Base-by-base conservation (phyloP, 176 grass and related monocot genomes). In the Hyparrhenia diplandra region DNA sequence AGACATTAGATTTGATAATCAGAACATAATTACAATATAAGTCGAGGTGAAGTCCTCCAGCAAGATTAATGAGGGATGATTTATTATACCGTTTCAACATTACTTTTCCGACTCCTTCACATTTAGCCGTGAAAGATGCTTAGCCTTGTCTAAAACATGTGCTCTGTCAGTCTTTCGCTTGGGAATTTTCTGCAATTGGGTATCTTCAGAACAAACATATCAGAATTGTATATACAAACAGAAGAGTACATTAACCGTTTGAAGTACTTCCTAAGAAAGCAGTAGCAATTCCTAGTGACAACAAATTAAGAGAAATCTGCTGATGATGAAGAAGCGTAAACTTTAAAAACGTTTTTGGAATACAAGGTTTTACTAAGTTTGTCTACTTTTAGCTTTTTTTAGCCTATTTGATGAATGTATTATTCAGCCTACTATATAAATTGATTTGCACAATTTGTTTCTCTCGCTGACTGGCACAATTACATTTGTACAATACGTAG, bases 111-210 rank as follows among this genome's bases (percentile, higher is more conserved):
- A 76, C 52, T 98, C 96, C 72, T 98, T 98, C 17, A 88, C 91
- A 82, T 98, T 94, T 54, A 98, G 63, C 79, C 96, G 93, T 36
- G 92, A 83, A 41, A 98, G 92, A 87, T 95, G 88, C 68, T 95
- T 98, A 58, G 82, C 41, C 92, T 98, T 95, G 79, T 98, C 92
- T 24, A 98, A 73, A 78, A 93, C 96, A 86, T 98, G 89, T 80
- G 96, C 92, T 92, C 69, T 86, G 80, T 98, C 96, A 72, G 96
- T 95, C 66, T 98, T 98, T 69, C 96, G 59, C 73, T 75, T 93
- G n/a, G 96, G 96, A 88, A 98, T 93, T 85, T 98, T 98, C 92
- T 98, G 96, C 90, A 98, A 82, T 86, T 95, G 96, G 55, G 86
- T 95, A 88, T 98, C 96, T 98, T 95, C 64, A 89, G 80, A 88